Percentiles rank a stretch among this genome's conserved stretches.
Evolutionary conservation across 305 asterid species (phyloP).

Genomic region (Fraxinus ornus): DNA sequence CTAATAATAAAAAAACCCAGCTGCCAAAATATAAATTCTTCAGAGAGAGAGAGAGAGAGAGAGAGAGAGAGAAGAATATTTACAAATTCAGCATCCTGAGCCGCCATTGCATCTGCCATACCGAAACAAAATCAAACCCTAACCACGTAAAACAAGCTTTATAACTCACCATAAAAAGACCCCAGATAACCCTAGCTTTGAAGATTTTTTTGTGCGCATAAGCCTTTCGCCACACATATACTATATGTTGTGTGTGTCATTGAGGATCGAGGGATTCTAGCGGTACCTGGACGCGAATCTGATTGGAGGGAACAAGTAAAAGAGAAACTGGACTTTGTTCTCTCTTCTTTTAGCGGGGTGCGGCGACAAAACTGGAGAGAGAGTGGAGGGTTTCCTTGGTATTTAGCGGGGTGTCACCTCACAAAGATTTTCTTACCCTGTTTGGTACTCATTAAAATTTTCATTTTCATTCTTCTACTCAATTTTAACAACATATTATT

Average conservation of each 20-base stretch:
- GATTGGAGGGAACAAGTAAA: background rate
- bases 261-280: background rate
- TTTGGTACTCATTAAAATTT: too few relatives aligned
- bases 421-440: too few relatives aligned
- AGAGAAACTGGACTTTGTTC: background rate
- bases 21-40: background rate
- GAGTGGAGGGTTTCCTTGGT: too few relatives aligned
- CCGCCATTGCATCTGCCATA: slow-evolving; percentile 16
- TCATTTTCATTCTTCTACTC: too few relatives aligned
- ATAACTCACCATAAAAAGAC: background rate
- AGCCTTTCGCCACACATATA: background rate
- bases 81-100: slow-evolving; percentile 50
- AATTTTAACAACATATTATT: too few relatives aligned
- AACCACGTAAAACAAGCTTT: background rate
- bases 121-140: background rate
- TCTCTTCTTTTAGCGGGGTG: too few relatives aligned
- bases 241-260: background rate
- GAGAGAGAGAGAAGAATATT: slow-evolving; percentile 14
- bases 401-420: too few relatives aligned
- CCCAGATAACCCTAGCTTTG: background rate
- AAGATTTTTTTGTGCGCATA: background rate
- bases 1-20: background rate
- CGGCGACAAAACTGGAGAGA: too few relatives aligned
- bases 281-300: background rate
- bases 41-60: too few relatives aligned